Conservation (phyloP, 441 rosid genomes). For the Breynia disticha region DNA sequence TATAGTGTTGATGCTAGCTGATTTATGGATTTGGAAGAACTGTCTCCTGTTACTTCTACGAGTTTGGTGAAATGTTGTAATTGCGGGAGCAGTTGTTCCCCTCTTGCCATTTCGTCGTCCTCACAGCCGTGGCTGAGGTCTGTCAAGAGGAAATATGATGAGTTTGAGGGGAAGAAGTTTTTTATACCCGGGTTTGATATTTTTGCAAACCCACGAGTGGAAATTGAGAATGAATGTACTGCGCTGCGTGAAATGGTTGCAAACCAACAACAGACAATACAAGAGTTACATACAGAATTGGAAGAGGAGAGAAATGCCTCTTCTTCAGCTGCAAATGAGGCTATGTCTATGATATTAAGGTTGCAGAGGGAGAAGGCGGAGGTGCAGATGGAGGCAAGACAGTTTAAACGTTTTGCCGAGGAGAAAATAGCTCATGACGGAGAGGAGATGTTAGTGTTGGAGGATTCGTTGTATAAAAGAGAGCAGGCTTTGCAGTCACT, state of each 20-base stretch:
- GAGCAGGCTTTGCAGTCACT: slow-evolving; percentile 78
- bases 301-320: slow-evolving; percentile 96
- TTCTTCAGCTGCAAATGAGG: slow-evolving; percentile 86
- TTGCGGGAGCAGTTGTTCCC: slow-evolving; percentile 56
- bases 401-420: slow-evolving; percentile 84
- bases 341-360: slow-evolving; percentile 95
- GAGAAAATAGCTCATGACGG: slow-evolving; percentile 94
- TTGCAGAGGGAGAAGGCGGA: slow-evolving; percentile 98
- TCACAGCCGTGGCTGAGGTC: slow-evolving; percentile 47
- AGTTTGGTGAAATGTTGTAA: slow-evolving; percentile 41
- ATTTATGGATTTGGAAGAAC: slow-evolving; percentile 47
- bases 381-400: slow-evolving; percentile 80
- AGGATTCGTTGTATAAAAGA: slow-evolving; percentile 78
- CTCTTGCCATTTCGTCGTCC: slow-evolving; percentile 18
- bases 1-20: slow-evolving; percentile 22
- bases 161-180: slow-evolving; percentile 38
- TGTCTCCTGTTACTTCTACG: slow-evolving; percentile 21
- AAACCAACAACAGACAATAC: slow-evolving; percentile 62
- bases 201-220: slow-evolving; percentile 53
- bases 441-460: slow-evolving; percentile 58
- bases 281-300: slow-evolving; percentile 57
- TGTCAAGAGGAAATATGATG: slow-evolving; percentile 66
- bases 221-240: slow-evolving; percentile 67
- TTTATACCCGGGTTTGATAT: slow-evolving; percentile 49
- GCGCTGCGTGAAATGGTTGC: slow-evolving; percentile 67